Conservation (phyloP, 140 eudicot species). For the Stevia rebaudiana region DNA sequence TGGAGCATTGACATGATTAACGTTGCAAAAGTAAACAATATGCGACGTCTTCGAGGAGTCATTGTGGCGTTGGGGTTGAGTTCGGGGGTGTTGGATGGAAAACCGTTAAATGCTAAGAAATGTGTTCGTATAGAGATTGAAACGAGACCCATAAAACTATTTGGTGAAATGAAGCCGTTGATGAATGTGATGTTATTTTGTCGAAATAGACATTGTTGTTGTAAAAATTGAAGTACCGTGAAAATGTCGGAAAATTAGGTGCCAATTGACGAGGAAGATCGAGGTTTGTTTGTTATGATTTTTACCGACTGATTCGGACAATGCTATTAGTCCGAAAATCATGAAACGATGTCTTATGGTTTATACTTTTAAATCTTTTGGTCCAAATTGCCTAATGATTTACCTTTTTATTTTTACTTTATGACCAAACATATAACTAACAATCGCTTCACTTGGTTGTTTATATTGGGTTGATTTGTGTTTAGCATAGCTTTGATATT, state of each 20-base stretch:
- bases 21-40: constrained; percentile 40
- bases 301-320: constrained; percentile 21
- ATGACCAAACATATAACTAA: too few species aligned
- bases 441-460: too few species aligned
- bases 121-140: constrained; percentile 33
- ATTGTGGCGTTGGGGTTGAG: constrained; percentile 8
- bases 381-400: too few species aligned
- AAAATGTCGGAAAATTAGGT: constrained; percentile 27
- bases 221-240: constrained; percentile 11
- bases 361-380: too few species aligned
- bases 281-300: constrained; percentile 7
- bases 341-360: background rate
- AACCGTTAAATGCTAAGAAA: constrained; percentile 28
- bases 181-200: constrained; percentile 6
- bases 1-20: constrained; percentile 27
- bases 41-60: constrained; percentile 39
- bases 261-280: constrained; percentile 17
- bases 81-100: constrained; percentile 9
- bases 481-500: too few species aligned
- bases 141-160: constrained; percentile 33
- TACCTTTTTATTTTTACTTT: too few species aligned
- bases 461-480: too few species aligned
- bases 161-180: constrained; percentile 20
- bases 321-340: background rate
- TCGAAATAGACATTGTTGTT: constrained; percentile 22